Evolutionary conservation across 139 green algal species (phyloP).

Genomic region (Picochlorum sp.): DNA sequence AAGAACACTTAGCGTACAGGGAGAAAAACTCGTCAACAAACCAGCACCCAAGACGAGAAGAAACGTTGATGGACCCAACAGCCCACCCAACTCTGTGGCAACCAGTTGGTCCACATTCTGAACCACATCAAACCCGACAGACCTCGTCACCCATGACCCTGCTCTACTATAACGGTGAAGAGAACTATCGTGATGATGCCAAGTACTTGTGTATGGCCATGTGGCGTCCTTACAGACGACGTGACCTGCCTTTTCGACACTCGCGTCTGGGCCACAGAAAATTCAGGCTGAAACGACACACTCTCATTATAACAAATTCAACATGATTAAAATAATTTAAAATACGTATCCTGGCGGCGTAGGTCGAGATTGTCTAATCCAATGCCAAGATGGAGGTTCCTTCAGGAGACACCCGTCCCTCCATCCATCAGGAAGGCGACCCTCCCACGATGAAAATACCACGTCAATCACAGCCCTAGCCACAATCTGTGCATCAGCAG

Average conservation of each 20-base stretch:
- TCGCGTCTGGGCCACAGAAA: too few species aligned
- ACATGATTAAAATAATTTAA: too few species aligned
- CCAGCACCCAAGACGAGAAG: slow-evolving; percentile 68
- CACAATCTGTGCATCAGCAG: slow-evolving; percentile 29
- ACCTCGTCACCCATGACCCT: too few species aligned
- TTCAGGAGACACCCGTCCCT: background rate
- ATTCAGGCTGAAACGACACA: too few species aligned
- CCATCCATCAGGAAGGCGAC: background rate
- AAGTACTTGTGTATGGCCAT: too few species aligned
- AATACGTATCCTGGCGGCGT: too few species aligned
- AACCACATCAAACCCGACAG: slow-evolving; percentile 10
- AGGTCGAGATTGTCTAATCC: too few species aligned
- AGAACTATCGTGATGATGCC: too few species aligned
- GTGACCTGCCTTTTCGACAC: too few species aligned
- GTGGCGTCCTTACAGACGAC: too few species aligned
- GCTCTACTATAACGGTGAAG: too few species aligned
- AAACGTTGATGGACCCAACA: slow-evolving; percentile 55
- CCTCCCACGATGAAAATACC: background rate
- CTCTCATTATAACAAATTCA: too few species aligned
- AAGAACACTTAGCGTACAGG: slow-evolving; percentile 81
- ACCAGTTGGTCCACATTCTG: slow-evolving; percentile 38
- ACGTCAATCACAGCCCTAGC: slow-evolving; percentile 9
- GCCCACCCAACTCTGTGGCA: slow-evolving; percentile 32
- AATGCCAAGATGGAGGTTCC: slow-evolving; percentile 17
- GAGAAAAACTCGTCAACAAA: slow-evolving; percentile 86